Evolutionary conservation across 2,329 filamentous ascomycete species (phyloP), one percentile per base, ranked within the genome.

Genomic region (Coniochaeta sp.): DNA sequence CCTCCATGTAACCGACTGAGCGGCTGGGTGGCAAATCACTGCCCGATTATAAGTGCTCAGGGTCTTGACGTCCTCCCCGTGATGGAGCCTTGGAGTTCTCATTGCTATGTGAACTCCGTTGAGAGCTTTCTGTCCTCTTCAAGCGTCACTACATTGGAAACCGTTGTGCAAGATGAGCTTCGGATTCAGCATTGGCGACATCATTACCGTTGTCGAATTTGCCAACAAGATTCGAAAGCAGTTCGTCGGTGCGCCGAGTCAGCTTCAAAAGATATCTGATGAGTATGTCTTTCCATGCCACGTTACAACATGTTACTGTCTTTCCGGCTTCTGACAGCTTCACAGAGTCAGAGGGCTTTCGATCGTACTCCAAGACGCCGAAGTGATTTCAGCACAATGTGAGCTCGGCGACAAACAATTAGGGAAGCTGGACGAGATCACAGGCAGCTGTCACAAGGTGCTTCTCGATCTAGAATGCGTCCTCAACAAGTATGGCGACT

Each of bases 141-240:
- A n/a, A n/a, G n/a, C n/a, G n/a, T n/a, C n/a, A n/a, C n/a, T n/a
- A n/a, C n/a, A n/a, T n/a, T 33, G 6, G 31, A 42, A 6, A 20
- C 38, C 38, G 22, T 8, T 6, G 38, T 10, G 10, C 12, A 28
- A 46, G 20, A 46, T 46, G 40, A 46, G 40, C 26, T 46, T 46
- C n/a, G 40, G 40, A 26, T 46, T 46, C 40, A 46, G 40, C n/a
- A 46, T 46, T 13, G 40, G 40, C 20, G 40, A 46, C 40, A 12
- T 46, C 26, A 7, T 46, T 22, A 28, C 40, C 20, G 6, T 46
- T 27, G 27, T 46, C 20, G 40, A 27, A 16, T 13, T 46, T 46
- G 40, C 40, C 26, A 46, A 28, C 12, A 46, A 28, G 40, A 46
- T 46, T 27, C 40, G 40, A 14, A 46, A 46, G 40, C 7, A 46